These are phyloP conservation scores for Mitragyna speciosa DNA, from an alignment of 257 asterid species.

Conservation along the genomic window DNA sequence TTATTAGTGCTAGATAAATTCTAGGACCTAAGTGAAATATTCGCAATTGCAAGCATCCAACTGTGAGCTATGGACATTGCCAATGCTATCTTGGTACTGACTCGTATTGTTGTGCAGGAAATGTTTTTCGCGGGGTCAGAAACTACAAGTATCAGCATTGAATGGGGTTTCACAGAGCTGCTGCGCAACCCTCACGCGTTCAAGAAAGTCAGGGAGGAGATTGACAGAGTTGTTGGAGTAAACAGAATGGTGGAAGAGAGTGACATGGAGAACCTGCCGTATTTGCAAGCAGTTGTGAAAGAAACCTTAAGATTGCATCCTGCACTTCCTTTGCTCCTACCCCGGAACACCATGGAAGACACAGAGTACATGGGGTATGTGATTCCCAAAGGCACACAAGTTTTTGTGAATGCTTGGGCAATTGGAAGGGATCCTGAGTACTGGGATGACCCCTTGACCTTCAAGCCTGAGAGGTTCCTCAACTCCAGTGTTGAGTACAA, in stretches of 20 bases:
- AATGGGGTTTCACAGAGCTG: slow-evolving; percentile 59
- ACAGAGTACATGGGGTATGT: slow-evolving; percentile 28
- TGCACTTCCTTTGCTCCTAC: slow-evolving; percentile 25
- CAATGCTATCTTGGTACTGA: too few relatives aligned
- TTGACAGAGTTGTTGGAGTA: slow-evolving; percentile 22
- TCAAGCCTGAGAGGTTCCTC: slow-evolving; percentile 25
- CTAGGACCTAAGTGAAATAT: too few relatives aligned
- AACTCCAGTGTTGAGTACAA: slow-evolving; percentile 25
- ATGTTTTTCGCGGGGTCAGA: slow-evolving; percentile 58
- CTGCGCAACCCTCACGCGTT: slow-evolving; percentile 46
- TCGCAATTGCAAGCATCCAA: too few relatives aligned
- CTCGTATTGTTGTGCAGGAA: slow-evolving; percentile 30
- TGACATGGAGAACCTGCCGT: slow-evolving; percentile 25
- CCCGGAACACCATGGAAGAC: slow-evolving; percentile 29
- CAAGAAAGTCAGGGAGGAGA: slow-evolving; percentile 27
- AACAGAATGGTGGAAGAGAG: slow-evolving; percentile 23
- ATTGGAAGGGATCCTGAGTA: slow-evolving; percentile 22
- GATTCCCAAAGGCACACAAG: slow-evolving; percentile 26
- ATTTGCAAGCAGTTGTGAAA: slow-evolving; percentile 26
- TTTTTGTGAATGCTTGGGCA: slow-evolving; percentile 28
- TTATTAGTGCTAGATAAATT: too few relatives aligned
- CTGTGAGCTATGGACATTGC: too few relatives aligned
- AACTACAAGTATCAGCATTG: slow-evolving; percentile 52
- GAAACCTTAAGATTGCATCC: slow-evolving; percentile 26
- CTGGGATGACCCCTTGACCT: slow-evolving; percentile 24